A percentile compares a stretch with the other conserved stretches of the same genome.
Conservation (phyloP, 2,329 filamentous ascomycete species). For the Epichloe glyceriae region DNA sequence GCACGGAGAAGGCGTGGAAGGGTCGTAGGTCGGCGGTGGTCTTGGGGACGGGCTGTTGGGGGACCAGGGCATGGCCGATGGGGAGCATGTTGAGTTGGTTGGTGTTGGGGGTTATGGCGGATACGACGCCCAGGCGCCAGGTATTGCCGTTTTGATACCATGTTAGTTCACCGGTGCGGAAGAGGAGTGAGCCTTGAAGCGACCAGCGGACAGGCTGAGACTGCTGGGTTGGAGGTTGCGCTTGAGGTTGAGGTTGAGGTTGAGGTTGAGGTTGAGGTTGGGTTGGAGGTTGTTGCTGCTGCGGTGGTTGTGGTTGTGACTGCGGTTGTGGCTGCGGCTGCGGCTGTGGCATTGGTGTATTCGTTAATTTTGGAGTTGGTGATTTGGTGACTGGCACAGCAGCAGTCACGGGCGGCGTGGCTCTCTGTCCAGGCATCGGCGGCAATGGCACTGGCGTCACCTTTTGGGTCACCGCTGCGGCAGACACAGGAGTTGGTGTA, state of each 20-base stretch:
- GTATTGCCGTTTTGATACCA: constrained; percentile 35
- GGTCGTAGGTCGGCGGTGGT: constrained; percentile 30
- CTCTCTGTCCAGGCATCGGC: constrained; percentile 19
- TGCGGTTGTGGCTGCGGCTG: constrained; percentile 6
- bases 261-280: constrained; percentile 3
- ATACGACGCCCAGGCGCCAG: constrained; percentile 36
- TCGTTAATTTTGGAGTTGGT: constrained; percentile 6
- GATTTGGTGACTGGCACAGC: neutral
- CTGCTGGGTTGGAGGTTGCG: constrained; percentile 6
- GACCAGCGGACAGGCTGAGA: constrained; percentile 16
- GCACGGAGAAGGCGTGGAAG: constrained; percentile 39
- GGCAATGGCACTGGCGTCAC: constrained; percentile 26
- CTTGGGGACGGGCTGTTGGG: constrained; percentile 26
- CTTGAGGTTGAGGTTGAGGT: constrained; percentile 11
- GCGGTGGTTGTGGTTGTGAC: constrained; percentile 4
- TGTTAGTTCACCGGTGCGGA: constrained; percentile 35
- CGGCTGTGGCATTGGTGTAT: constrained; percentile 3
- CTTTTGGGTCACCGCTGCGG: constrained; percentile 10
- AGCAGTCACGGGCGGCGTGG: constrained; percentile 18
- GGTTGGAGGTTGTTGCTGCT: constrained; percentile 6
- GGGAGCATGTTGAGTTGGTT: constrained; percentile 26
- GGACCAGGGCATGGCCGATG: constrained; percentile 25
- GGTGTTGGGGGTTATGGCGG: constrained; percentile 14
- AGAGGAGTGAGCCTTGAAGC: constrained; percentile 24
- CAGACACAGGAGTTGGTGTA: constrained; percentile 5